Conservation (phyloP, 257 asterid genomes). For the Solanum chiquidenum region DNA sequence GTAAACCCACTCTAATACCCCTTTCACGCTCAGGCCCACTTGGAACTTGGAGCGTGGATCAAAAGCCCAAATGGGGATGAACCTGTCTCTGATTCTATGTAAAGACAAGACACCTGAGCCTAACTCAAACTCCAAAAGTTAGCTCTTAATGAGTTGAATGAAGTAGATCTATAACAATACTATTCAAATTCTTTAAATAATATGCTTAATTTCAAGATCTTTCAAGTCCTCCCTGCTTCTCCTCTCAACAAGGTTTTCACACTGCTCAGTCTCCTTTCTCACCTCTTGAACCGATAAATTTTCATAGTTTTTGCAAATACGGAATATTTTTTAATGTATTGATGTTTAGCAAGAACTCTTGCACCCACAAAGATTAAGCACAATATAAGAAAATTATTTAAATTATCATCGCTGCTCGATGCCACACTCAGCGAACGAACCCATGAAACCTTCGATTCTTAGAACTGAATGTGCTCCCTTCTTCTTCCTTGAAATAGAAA, state of each 20-base stretch:
- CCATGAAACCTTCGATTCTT: slow-evolving; percentile 56
- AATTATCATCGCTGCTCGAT: slow-evolving; percentile 33
- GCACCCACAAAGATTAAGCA: background rate
- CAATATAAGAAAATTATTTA: background rate
- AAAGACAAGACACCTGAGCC: background rate
- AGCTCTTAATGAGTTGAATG: background rate
- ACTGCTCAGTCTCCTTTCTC: background rate
- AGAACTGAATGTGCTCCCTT: slow-evolving; percentile 35
- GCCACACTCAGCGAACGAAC: slow-evolving; percentile 75
- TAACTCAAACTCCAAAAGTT: background rate
- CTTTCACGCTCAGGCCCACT: background rate
- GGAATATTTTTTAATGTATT: background rate
- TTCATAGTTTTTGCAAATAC: background rate
- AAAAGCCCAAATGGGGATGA: background rate
- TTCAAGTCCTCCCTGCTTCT: background rate
- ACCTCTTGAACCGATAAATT: background rate
- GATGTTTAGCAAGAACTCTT: background rate
- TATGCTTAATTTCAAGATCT: background rate
- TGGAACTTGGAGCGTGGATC: background rate
- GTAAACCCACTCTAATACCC: background rate
- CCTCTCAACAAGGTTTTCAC: background rate
- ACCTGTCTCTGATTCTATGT: background rate
- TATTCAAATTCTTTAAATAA: background rate
- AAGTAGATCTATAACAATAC: background rate
- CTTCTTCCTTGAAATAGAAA: slow-evolving; percentile 57